Percentiles rank a stretch among this genome's conserved stretches.
phyloP scores from a whole-genome alignment of 306 rosid genomes.

The Vicia villosa region DNA sequence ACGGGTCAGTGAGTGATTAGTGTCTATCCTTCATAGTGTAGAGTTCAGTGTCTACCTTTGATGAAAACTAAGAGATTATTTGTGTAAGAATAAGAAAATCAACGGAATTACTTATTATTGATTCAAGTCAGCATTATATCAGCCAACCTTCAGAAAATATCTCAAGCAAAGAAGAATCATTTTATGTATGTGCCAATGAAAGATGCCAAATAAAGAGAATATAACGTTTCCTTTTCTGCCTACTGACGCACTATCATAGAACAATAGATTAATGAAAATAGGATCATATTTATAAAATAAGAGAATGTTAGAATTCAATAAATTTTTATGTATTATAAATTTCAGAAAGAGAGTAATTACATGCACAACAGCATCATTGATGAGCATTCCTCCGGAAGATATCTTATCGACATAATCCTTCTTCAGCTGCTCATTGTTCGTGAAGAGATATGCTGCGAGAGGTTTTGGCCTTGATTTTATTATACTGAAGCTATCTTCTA shows the following conservation, averaged over 20 bases:
- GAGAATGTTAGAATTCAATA: neutral
- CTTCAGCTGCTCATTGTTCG: slow-evolving; percentile 73
- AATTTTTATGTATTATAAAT: neutral
- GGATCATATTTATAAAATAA: neutral
- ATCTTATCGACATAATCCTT: slow-evolving; percentile 64
- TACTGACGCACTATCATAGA: no score
- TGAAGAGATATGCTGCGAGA: slow-evolving; percentile 78
- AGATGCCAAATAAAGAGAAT: no score
- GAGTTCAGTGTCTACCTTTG: no score
- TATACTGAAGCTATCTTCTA: slow-evolving; percentile 60
- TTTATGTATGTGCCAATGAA: no score
- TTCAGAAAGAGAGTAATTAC: slow-evolving; percentile 44
- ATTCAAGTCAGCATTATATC: no score
- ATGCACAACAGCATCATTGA: slow-evolving; percentile 72
- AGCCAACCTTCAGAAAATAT: no score
- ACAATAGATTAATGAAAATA: slow-evolving; percentile 16
- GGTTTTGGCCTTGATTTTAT: slow-evolving; percentile 79
- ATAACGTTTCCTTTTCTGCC: no score
- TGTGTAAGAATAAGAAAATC: no score
- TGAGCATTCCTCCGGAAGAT: slow-evolving; percentile 89
- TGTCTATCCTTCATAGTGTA: neutral
- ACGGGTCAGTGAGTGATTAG: neutral
- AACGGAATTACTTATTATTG: no score
- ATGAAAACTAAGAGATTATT: no score
- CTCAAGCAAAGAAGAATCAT: no score